These are phyloP conservation scores for Metschnikowia aberdeeniae DNA, from an alignment of 805 yeast species.

Conservation along the genomic window DNA sequence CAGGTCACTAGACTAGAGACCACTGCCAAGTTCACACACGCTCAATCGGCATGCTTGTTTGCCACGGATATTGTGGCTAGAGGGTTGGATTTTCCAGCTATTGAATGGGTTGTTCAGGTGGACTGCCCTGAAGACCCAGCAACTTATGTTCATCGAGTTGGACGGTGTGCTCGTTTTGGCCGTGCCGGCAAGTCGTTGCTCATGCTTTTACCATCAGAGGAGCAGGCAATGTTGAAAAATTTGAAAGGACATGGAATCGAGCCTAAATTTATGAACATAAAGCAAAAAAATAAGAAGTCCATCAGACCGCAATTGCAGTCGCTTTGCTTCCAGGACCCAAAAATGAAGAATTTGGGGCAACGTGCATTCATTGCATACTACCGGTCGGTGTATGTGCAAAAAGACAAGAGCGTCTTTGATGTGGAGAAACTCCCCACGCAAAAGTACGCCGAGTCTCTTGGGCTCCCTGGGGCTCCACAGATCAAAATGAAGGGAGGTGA, in stretches of 20 bases:
- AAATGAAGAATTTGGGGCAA: slow-evolving; percentile 88
- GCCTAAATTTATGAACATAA: slow-evolving; percentile 67
- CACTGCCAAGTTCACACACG: slow-evolving; percentile 68
- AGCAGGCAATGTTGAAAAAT: slow-evolving; percentile 65
- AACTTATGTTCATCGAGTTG: slow-evolving; percentile 88
- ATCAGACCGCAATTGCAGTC: slow-evolving; percentile 85
- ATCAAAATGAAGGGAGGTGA: slow-evolving; percentile 62
- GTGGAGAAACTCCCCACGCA: slow-evolving; percentile 75
- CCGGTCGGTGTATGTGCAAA: slow-evolving; percentile 78
- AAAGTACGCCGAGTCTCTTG: slow-evolving; percentile 80
- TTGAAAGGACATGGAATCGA: slow-evolving; percentile 62
- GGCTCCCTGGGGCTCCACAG: slow-evolving; percentile 95
- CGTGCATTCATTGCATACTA: slow-evolving; percentile 92
- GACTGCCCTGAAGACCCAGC: slow-evolving; percentile 90
- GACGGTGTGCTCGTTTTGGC: slow-evolving; percentile 86
- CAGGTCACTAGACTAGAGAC: slow-evolving; percentile 87
- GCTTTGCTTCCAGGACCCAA: slow-evolving; percentile 86
- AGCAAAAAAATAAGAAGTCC: slow-evolving; percentile 65
- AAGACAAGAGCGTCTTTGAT: slow-evolving; percentile 81
- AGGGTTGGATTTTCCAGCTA: slow-evolving; percentile 88
- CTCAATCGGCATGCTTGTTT: slow-evolving; percentile 75
- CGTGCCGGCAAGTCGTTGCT: slow-evolving; percentile 77
- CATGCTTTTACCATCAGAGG: slow-evolving; percentile 81
- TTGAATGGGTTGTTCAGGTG: slow-evolving; percentile 91
- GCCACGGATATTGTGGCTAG: slow-evolving; percentile 92